Percentiles rank a stretch among this genome's conserved stretches.
Conservation (phyloP, 495 filamentous ascomycete genomes). For the Evansstolkia leycettana region DNA sequence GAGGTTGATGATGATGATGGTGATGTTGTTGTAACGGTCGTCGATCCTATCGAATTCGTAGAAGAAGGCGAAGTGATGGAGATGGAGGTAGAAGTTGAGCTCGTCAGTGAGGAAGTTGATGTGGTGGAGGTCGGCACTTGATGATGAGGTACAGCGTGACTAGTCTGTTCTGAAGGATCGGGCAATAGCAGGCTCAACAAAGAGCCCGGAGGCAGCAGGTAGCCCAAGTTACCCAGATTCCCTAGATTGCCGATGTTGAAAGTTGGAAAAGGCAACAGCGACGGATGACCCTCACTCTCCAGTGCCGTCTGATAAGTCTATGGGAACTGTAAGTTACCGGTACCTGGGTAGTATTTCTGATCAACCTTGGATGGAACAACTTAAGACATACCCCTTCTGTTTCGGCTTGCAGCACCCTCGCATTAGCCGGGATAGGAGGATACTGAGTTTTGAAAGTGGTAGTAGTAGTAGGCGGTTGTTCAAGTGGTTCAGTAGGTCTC, state of each 20-base stretch:
- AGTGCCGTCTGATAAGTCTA: conserved; percentile 28
- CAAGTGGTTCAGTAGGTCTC: conserved; percentile 9
- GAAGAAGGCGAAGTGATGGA: too few species aligned
- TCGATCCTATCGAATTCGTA: neutral
- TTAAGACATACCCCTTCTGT: conserved; percentile 20
- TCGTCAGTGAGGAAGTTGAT: too few species aligned
- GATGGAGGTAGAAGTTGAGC: too few species aligned
- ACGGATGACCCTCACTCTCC: conserved; percentile 29
- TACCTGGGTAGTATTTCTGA: too few species aligned
- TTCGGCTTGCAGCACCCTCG: conserved; percentile 13
- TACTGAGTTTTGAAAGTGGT: conserved; percentile 25
- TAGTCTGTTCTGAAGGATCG: too few species aligned
- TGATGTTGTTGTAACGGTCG: neutral
- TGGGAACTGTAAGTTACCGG: too few species aligned
- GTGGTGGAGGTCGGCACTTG: too few species aligned
- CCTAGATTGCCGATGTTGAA: too few species aligned
- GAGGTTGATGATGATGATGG: neutral
- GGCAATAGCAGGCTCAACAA: conserved; percentile 3
- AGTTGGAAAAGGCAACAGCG: conserved; percentile 23
- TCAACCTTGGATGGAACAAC: too few species aligned
- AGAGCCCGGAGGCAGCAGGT: conserved; percentile 13
- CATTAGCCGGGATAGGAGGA: conserved; percentile 16
- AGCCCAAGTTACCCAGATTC: conserved; percentile 1
- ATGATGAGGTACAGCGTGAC: too few species aligned
- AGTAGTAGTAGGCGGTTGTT: neutral